Evolutionary conservation across 1,284 basidiomycete species (phyloP), one percentile per base, ranked within the genome.

Genomic region (Sanghuangporus baumii): DNA sequence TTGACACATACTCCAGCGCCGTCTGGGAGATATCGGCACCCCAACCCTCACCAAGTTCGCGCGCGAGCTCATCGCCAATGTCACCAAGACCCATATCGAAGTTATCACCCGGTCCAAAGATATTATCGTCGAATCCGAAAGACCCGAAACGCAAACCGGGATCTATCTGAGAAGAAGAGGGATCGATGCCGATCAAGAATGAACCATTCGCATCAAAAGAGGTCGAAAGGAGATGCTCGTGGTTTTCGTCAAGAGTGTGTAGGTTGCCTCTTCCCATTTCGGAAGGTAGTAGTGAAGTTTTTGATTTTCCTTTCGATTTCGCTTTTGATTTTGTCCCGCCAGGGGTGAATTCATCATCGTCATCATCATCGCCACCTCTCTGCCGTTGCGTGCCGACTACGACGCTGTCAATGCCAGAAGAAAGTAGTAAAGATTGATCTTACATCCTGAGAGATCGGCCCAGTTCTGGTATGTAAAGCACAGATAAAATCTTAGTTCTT

Each of bases 21-120:
- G 38, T 11, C 36, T 47, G 55, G 6, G 26, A 51, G 6, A 60
- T 60, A 11, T 63, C 62, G 1, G 54, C 70, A 36, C 78, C 82
- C 89, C 89, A 91, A 31, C 79, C 85, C 67, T 84, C 84, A 38
- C 88, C 89, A 3, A 91, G 76, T 68, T 91, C 89, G 65, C 78
- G 79, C 3, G 85, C 87, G 31, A 91, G 74, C 67, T 91, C 89
- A 50, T 89, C 88, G 2, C 81, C 85, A 18, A 88, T 73, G 5
- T 79, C 82, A 63, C 84, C 87, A 18, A 87, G 68, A 16, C 77
- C 85, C 60, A 69, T 50, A 9, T 63, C 61, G 47, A 68, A 60
- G 20, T 65, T 65, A 12, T 85, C 86, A 6, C 79, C 78, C 12
- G 75, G 70, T 1, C 69, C 74, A 62, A 86, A 79, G 34, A 83